Evolutionary conservation across 805 yeast species (phyloP).

Genomic region (Candida montana): DNA sequence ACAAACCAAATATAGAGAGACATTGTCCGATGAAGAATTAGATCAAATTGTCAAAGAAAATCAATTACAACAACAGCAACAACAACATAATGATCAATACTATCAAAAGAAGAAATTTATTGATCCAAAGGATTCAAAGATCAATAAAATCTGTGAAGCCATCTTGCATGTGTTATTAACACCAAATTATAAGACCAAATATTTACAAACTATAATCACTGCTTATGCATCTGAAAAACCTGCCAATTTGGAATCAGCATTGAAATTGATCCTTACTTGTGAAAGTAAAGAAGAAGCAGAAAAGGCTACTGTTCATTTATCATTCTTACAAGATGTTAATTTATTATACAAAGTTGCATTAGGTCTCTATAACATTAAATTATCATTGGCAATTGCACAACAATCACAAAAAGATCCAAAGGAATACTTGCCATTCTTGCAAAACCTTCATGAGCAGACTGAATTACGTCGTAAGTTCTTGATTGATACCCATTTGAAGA

Average conservation of each 20-base stretch:
- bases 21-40: slow-evolving; percentile 33
- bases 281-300: slow-evolving; percentile 41
- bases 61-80: slow-evolving; percentile 27
- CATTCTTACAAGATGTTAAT: slow-evolving; percentile 88
- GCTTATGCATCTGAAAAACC: slow-evolving; percentile 92
- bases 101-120: slow-evolving; percentile 32
- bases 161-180: slow-evolving; percentile 49
- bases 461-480: slow-evolving; percentile 63
- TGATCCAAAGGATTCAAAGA: slow-evolving; percentile 46
- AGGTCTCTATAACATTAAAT: slow-evolving; percentile 73
- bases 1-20: slow-evolving; percentile 74
- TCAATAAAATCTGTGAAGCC: slow-evolving; percentile 73
- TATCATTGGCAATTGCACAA: slow-evolving; percentile 84
- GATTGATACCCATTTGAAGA: slow-evolving; percentile 74
- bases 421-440: slow-evolving; percentile 90
- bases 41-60: slow-evolving; percentile 26
- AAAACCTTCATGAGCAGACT: slow-evolving; percentile 63
- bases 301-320: slow-evolving; percentile 73
- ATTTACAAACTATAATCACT: slow-evolving; percentile 75
- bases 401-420: slow-evolving; percentile 97
- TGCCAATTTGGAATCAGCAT: slow-evolving; percentile 74
- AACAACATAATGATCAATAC: slow-evolving; percentile 27
- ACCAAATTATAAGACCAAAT: slow-evolving; percentile 48
- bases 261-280: slow-evolving; percentile 53
- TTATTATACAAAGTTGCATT: slow-evolving; percentile 73